A percentile compares a stretch with the other conserved stretches of the same genome.
phyloP scores from a whole-genome alignment of 2,329 filamentous ascomycete species.

The Cercospora sp. region DNA sequence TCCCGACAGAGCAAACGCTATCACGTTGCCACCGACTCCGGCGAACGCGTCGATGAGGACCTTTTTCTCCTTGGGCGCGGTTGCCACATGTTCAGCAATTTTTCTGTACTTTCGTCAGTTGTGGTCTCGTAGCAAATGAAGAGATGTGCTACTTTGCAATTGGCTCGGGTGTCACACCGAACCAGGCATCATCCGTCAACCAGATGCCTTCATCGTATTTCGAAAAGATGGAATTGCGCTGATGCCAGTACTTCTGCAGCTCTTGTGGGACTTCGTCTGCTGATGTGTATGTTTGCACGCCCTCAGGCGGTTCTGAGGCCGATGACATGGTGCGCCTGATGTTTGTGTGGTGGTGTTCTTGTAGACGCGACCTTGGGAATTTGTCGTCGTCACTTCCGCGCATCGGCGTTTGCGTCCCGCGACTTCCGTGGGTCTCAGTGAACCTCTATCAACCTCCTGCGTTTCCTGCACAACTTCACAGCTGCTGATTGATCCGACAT shows the following conservation, averaged over 20 bases:
- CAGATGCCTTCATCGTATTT: conserved; percentile 83
- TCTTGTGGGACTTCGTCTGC: conserved; percentile 74
- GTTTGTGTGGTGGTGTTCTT: neutral
- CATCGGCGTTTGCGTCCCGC: neutral
- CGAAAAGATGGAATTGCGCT: conserved; percentile 84
- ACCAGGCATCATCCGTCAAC: conserved; percentile 95
- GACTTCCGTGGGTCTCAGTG: neutral
- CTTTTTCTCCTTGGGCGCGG: conserved; percentile 56
- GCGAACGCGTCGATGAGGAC: conserved; percentile 86
- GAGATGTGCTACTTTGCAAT: conserved; percentile 69
- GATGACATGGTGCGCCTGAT: conserved; percentile 19
- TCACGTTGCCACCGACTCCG: conserved; percentile 88
- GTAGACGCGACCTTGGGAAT: neutral
- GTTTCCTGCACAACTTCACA: neutral
- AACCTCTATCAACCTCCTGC: neutral
- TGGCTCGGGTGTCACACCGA: conserved; percentile 91
- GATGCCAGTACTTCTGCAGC: conserved; percentile 89
- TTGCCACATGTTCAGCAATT: conserved; percentile 71
- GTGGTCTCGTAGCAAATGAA: neutral
- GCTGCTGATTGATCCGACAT: neutral
- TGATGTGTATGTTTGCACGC: conserved; percentile 73
- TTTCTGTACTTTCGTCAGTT: conserved; percentile 56
- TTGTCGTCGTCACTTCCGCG: neutral
- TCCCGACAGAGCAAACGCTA: conserved; percentile 82
- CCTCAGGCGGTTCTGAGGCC: conserved; percentile 51